Percentiles rank a stretch among this genome's conserved stretches.
Conservation (phyloP, 1,139 yeast species). For the Pichia kudriavzevii region DNA sequence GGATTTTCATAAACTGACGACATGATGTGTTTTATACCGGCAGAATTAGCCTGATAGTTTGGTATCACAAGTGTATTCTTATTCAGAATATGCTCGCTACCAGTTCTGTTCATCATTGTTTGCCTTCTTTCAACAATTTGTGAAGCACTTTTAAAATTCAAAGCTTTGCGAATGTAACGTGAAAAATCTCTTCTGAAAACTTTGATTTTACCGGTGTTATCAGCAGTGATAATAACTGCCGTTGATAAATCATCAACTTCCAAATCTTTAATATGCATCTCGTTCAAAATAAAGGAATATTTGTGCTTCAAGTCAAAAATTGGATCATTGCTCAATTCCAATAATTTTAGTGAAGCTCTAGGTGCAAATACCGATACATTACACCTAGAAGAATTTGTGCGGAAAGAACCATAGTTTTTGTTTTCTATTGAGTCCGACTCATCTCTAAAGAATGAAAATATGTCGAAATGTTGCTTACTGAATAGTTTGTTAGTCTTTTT, state of each 20-base stretch:
- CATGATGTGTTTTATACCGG: slow-evolving; percentile 10
- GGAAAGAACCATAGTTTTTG: slow-evolving; percentile 57
- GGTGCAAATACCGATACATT: slow-evolving; percentile 82
- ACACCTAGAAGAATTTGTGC: slow-evolving; percentile 67
- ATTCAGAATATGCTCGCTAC: slow-evolving; percentile 6
- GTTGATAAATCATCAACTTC: slow-evolving; percentile 32
- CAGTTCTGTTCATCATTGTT: background rate
- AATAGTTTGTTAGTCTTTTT: slow-evolving; percentile 12
- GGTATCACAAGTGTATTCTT: slow-evolving; percentile 9
- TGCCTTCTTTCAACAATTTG: slow-evolving; percentile 8
- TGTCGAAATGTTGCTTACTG: slow-evolving; percentile 21
- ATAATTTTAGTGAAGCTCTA: slow-evolving; percentile 50
- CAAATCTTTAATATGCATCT: slow-evolving; percentile 16
- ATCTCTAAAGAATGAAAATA: slow-evolving; percentile 30
- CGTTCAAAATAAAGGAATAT: slow-evolving; percentile 17
- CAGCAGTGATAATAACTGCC: slow-evolving; percentile 67
- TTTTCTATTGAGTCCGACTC: slow-evolving; percentile 34
- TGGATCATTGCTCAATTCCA: slow-evolving; percentile 71
- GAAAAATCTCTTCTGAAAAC: slow-evolving; percentile 80
- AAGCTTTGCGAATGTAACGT: slow-evolving; percentile 30
- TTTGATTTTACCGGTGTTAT: slow-evolving; percentile 62
- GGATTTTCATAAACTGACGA: slow-evolving; percentile 7
- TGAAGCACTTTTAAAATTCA: slow-evolving; percentile 8
- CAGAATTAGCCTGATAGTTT: slow-evolving; percentile 7
- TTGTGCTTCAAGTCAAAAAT: slow-evolving; percentile 54